These are phyloP conservation scores for Claviceps sp. DNA, from an alignment of 2,329 filamentous ascomycete genomes.

Conservation along the genomic window DNA sequence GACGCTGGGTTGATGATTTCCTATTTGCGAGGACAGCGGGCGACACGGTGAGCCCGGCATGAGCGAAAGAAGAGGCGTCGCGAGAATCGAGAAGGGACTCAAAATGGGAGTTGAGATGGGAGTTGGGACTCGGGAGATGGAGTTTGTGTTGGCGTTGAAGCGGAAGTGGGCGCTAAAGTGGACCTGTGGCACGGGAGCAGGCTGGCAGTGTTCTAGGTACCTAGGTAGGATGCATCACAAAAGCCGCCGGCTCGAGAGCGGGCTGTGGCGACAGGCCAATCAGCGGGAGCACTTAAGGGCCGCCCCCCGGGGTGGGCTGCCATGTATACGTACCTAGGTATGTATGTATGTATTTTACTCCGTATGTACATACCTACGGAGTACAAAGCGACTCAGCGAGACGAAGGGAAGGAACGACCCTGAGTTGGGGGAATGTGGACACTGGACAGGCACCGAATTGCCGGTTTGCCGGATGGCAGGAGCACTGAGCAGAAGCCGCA, in stretches of 20 bases:
- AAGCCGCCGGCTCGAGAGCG: conserved; percentile 7
- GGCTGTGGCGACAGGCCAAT: too few species aligned
- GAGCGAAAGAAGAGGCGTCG: conserved; percentile 2
- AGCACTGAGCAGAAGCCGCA: too few species aligned
- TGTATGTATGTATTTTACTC: too few species aligned
- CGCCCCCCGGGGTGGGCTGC: too few species aligned
- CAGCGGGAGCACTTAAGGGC: too few species aligned
- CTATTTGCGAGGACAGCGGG: conserved; percentile 5
- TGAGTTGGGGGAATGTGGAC: too few species aligned
- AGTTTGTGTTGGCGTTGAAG: neutral
- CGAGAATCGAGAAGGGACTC: neutral
- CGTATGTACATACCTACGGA: too few species aligned
- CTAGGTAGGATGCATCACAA: conserved; percentile 14
- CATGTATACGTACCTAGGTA: too few species aligned
- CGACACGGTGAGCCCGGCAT: conserved; percentile 3
- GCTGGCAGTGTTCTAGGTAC: conserved; percentile 11
- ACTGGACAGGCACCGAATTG: too few species aligned
- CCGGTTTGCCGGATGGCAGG: too few species aligned
- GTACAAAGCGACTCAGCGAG: too few species aligned
- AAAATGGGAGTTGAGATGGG: neutral
- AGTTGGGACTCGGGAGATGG: neutral
- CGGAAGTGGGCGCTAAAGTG: conserved; percentile 1
- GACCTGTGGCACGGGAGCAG: conserved; percentile 7
- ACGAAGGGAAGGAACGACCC: too few species aligned
- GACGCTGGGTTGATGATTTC: conserved; percentile 3